A percentile compares a stretch with the other conserved stretches of the same genome.
These are phyloP conservation scores for Lentinula guzmanii DNA, from an alignment of 768 basidiomycete genomes.

Conservation along the genomic window DNA sequence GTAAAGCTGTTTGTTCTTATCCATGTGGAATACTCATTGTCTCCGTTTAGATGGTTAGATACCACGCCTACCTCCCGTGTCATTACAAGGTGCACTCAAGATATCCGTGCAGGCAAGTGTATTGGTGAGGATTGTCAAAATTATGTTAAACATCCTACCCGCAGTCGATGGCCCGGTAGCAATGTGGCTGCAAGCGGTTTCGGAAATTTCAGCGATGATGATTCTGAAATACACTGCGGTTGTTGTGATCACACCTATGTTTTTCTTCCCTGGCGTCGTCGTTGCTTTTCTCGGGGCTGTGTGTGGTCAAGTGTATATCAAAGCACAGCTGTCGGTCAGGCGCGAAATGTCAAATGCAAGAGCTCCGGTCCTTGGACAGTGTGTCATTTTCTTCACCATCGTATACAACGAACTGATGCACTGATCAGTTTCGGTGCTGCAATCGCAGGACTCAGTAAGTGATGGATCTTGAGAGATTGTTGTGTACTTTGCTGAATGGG, in stretches of 20 bases:
- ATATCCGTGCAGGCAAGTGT: conserved; percentile 28
- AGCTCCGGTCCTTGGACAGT: conserved; percentile 19
- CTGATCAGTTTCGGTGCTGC: conserved; percentile 42
- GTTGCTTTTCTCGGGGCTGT: conserved; percentile 21
- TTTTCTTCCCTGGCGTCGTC: conserved; percentile 20
- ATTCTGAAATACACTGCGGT: conserved; percentile 21
- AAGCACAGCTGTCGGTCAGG: conserved; percentile 19
- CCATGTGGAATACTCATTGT: not conserved
- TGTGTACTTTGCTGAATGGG: not conserved
- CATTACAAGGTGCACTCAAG: conserved; percentile 42
- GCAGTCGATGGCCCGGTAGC: conserved; percentile 13
- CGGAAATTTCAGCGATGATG: conserved; percentile 12
- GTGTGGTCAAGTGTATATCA: conserved; percentile 19
- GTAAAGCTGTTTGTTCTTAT: conserved; percentile 11
- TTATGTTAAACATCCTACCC: not conserved
- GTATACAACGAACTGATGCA: not conserved
- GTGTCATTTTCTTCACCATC: conserved; percentile 24
- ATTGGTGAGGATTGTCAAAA: not conserved
- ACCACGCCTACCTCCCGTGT: conserved; percentile 44
- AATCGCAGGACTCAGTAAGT: conserved; percentile 26
- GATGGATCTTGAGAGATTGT: not conserved
- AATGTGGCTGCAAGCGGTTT: conserved; percentile 7
- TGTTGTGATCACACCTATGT: conserved; percentile 18
- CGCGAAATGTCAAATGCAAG: conserved; percentile 17
- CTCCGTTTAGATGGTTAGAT: conserved; percentile 38